Percentiles rank a stretch among this genome's conserved stretches.
Evolutionary conservation across 2,329 filamentous ascomycete genomes (phyloP).

Genomic region (Alternaria viburni): DNA sequence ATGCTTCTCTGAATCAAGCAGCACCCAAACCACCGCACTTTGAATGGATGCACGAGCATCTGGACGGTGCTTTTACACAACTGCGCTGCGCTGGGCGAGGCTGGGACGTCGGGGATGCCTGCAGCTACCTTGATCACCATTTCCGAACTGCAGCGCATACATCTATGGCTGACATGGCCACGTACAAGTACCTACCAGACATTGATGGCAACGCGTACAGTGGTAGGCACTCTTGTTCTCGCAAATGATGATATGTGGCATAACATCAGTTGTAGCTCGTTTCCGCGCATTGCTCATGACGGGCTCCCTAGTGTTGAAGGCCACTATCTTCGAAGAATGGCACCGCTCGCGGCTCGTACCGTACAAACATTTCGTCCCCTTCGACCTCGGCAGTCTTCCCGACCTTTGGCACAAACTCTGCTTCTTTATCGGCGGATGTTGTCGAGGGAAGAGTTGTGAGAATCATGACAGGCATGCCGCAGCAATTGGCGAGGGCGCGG

Average conservation of each 20-base stretch:
- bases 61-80: neutral
- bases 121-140: neutral
- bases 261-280: neutral
- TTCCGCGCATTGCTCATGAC: neutral
- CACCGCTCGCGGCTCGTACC: neutral
- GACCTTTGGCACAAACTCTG: neutral
- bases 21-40: neutral
- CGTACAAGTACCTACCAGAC: neutral
- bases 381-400: neutral
- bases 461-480: neutral
- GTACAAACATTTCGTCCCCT: neutral
- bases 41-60: neutral
- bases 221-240: neutral
- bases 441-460: neutral
- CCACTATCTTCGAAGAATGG: neutral
- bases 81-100: neutral
- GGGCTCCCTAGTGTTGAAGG: neutral
- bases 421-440: neutral
- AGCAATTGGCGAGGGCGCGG: neutral
- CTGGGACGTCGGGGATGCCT: neutral
- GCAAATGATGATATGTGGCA: neutral
- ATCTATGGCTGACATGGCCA: neutral
- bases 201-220: neutral
- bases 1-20: neutral
- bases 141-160: neutral